These are phyloP conservation scores for Dipteronia dyeriana DNA, from an alignment of 345 rosid genomes.

Conservation along the genomic window DNA sequence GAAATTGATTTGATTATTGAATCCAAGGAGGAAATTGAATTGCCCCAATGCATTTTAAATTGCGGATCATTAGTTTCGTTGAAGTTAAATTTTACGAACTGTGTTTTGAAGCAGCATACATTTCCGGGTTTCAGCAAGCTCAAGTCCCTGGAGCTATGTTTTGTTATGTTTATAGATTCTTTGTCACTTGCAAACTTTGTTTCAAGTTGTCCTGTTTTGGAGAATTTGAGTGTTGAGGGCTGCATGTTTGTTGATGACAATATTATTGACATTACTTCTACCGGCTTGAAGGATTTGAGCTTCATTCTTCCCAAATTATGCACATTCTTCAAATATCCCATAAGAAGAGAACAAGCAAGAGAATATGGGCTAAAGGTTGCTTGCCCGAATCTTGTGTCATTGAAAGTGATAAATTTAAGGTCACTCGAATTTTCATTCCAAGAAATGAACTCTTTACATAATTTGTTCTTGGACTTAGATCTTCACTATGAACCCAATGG, in stretches of 20 bases:
- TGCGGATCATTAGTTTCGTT: neutral
- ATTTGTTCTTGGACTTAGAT: neutral
- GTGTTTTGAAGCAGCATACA: neutral
- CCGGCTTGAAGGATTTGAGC: neutral
- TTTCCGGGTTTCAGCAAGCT: neutral
- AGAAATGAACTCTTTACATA: neutral
- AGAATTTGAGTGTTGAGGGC: neutral
- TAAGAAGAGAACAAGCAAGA: neutral
- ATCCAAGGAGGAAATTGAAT: too few relatives aligned
- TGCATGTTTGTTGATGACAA: too few relatives aligned
- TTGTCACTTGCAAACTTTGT: neutral
- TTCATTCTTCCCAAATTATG: neutral
- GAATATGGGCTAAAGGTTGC: neutral
- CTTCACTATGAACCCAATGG: too few relatives aligned
- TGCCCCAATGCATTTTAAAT: neutral
- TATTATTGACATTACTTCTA: neutral
- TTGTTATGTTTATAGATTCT: neutral
- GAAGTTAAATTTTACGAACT: neutral
- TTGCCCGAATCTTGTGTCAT: neutral
- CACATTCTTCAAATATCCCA: too few relatives aligned
- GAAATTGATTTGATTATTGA: too few relatives aligned
- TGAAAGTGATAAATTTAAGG: neutral
- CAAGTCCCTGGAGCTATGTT: neutral
- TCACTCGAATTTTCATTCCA: neutral
- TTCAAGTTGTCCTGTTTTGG: slow-evolving; percentile 8